Evolutionary conservation across 345 rosid genomes (phyloP).

Genomic region (Corymbia maculata): DNA sequence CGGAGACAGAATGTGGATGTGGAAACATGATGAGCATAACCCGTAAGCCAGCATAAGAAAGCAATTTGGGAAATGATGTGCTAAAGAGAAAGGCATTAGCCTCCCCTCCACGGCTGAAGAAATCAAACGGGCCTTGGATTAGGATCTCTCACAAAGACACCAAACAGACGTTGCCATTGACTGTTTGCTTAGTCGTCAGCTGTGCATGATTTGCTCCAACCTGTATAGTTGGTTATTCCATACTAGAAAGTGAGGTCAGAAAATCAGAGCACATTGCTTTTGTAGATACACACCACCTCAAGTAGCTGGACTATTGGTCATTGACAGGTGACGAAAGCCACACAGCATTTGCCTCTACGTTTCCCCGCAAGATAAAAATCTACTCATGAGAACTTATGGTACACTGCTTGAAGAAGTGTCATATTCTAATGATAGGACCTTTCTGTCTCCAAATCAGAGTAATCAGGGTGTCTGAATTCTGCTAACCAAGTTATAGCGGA

Average conservation of each 20-base stretch:
- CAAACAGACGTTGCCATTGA: background rate
- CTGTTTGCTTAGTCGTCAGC: background rate
- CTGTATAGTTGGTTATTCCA: background rate
- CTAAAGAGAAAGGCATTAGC: background rate
- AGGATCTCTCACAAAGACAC: background rate
- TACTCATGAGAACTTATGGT: background rate
- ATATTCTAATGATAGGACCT: slow-evolving; percentile 75
- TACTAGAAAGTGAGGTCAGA: background rate
- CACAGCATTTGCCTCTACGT: background rate
- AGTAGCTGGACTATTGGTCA: background rate
- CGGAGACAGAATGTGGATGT: background rate
- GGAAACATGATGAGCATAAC: background rate
- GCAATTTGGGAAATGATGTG: background rate
- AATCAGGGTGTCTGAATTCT: slow-evolving; percentile 79
- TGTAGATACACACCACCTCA: background rate
- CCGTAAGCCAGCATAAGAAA: background rate
- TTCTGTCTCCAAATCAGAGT: slow-evolving; percentile 57
- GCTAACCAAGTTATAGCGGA: slow-evolving; percentile 67
- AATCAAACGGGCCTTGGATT: background rate
- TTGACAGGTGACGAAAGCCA: fast-evolving
- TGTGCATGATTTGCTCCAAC: background rate
- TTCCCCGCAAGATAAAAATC: background rate
- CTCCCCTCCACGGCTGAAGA: background rate
- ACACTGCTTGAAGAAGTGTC: slow-evolving; percentile 17
- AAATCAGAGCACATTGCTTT: background rate